Evolutionary conservation across 768 basidiomycete genomes (phyloP).

Genomic region (Sporobolomyces phaffii): DNA sequence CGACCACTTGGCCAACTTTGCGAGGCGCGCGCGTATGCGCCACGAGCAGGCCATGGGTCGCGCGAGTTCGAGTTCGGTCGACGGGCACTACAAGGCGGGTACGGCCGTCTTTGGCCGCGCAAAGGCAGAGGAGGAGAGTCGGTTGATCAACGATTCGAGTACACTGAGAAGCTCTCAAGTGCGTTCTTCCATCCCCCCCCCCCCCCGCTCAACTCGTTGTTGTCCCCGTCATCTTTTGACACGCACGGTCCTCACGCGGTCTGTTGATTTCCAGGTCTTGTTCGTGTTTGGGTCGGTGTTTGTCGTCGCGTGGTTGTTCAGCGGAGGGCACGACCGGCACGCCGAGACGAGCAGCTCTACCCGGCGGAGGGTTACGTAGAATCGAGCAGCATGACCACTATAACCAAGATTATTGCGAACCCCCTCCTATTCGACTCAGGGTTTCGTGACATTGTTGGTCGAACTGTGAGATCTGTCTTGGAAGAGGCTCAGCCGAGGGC

Average conservation of each 20-base stretch:
- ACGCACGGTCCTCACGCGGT: neutral
- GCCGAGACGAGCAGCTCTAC: neutral
- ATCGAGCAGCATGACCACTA: no score
- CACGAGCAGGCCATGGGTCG: neutral
- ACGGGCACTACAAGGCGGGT: constrained; percentile 19
- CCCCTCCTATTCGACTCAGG: no score
- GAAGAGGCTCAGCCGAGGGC: no score
- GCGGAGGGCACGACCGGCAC: constrained; percentile 4
- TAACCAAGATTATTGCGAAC: no score
- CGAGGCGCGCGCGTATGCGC: constrained; percentile 3
- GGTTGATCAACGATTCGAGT: constrained; percentile 36
- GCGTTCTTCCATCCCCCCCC: neutral
- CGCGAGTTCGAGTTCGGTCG: neutral
- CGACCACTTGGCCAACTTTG: constrained; percentile 28
- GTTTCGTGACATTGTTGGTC: no score
- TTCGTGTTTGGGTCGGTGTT: constrained; percentile 24
- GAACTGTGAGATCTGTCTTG: no score
- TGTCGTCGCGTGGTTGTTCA: constrained; percentile 13
- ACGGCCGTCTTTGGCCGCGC: constrained; percentile 20
- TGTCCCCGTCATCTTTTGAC: neutral
- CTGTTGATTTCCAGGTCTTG: constrained; percentile 1
- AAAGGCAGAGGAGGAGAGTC: constrained; percentile 37
- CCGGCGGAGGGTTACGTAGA: no score
- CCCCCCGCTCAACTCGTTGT: neutral
- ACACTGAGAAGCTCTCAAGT: constrained; percentile 21